Evolutionary conservation across 106 monocot genomes (phyloP).

Genomic region (Platanthera guangdongensis): DNA sequence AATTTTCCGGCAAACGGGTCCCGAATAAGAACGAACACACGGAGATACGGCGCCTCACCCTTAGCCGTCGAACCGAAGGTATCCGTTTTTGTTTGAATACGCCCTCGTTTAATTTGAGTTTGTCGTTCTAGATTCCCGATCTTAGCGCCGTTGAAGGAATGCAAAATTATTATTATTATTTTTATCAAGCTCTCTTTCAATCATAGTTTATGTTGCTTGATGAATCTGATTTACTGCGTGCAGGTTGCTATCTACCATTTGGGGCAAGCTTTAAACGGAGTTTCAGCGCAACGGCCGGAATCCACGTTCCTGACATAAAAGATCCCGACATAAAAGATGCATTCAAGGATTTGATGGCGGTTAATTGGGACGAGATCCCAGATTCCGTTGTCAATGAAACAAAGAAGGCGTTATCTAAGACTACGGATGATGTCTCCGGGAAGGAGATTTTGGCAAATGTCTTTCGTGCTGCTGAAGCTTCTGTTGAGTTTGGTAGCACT

Average conservation of each 20-base stretch:
- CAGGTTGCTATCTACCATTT: conserved; percentile 7
- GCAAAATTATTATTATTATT: not conserved
- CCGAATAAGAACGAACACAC: not conserved
- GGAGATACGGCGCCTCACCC: not conserved
- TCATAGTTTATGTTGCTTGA: not conserved
- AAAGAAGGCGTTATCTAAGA: conserved; percentile 79
- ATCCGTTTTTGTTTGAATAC: not conserved
- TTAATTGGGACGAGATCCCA: conserved; percentile 75
- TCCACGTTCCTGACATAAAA: conserved; percentile 16
- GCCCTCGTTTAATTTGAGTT: not conserved
- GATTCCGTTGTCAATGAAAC: conserved; percentile 40
- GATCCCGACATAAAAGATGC: conserved; percentile 72
- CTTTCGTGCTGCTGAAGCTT: conserved; percentile 77
- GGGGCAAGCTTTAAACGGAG: conserved; percentile 1
- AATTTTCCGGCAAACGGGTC: not conserved
- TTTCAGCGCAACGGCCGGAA: conserved; percentile 6
- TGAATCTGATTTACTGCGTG: not conserved
- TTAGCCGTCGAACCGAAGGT: not conserved
- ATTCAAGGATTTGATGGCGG: conserved; percentile 90
- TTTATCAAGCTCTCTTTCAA: not conserved
- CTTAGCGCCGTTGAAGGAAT: not conserved
- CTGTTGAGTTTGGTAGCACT: conserved; percentile 66
- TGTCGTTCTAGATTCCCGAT: not conserved
- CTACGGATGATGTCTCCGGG: conserved; percentile 58
- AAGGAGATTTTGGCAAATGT: conserved; percentile 63